Conservation (phyloP, 2,329 filamentous ascomycete species). For the Alternaria panax region DNA sequence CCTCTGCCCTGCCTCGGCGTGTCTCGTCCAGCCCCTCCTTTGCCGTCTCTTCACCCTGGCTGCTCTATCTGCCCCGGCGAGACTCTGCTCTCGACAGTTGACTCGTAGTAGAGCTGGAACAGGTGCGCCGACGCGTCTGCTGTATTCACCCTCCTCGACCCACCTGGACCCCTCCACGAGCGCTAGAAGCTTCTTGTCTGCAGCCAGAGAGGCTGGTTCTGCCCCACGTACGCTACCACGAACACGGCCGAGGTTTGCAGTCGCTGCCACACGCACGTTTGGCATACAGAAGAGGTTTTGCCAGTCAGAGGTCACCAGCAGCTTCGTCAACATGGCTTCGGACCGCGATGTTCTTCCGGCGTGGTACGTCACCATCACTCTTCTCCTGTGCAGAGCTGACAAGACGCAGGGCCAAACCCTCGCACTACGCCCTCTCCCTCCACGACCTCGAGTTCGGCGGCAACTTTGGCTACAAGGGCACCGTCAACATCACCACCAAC, state of each 20-base stretch:
- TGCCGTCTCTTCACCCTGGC: constrained; percentile 41
- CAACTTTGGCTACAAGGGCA: constrained; percentile 84
- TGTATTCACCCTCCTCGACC: constrained; percentile 20
- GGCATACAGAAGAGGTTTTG: constrained; percentile 38
- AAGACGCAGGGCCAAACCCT: constrained; percentile 73
- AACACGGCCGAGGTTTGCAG: constrained; percentile 23
- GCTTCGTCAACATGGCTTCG: constrained; percentile 52
- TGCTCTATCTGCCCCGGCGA: constrained; percentile 38
- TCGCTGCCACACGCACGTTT: constrained; percentile 21
- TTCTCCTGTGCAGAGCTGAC: constrained; percentile 19
- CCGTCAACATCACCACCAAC: constrained; percentile 78
- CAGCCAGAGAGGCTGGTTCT: constrained; percentile 27
- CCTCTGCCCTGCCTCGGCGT: constrained; percentile 11
- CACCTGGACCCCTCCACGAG: constrained; percentile 17
- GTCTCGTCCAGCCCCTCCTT: constrained; percentile 7
- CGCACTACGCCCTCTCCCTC: constrained; percentile 85
- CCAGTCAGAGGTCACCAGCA: constrained; percentile 42
- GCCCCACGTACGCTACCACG: constrained; percentile 27
- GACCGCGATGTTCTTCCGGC: constrained; percentile 57
- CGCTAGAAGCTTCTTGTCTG: constrained; percentile 27
- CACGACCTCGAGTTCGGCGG: constrained; percentile 76
- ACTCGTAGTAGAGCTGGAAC: constrained; percentile 26
- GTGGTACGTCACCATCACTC: constrained; percentile 44
- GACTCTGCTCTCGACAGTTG: constrained; percentile 46
- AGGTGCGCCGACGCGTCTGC: constrained; percentile 19